phyloP scores from a whole-genome alignment of 108 stramenopile genomes.

The Nitzschia sp. region DNA sequence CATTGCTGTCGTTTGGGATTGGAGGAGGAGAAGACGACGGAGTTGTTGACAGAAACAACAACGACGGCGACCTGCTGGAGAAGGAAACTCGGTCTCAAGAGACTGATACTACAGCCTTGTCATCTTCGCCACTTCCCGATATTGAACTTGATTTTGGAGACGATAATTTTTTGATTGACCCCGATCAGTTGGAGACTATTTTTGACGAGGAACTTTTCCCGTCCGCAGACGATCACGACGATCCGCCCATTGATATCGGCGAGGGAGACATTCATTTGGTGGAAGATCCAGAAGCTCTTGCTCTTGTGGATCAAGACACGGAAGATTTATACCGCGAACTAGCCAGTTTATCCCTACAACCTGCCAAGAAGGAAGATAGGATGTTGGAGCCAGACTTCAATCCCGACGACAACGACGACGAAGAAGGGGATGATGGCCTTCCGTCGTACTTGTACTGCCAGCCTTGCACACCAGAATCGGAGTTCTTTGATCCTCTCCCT shows the following conservation, averaged over 20 bases:
- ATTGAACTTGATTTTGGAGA: slow-evolving; percentile 32
- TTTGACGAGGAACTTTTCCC: slow-evolving; percentile 26
- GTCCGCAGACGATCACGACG: neutral
- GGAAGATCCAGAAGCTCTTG: slow-evolving; percentile 1
- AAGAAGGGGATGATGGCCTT: slow-evolving; percentile 11
- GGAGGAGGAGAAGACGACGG: slow-evolving; percentile 4
- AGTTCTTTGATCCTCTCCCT: slow-evolving; percentile 7
- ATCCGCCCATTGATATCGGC: neutral
- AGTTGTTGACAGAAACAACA: neutral
- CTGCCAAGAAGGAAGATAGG: neutral
- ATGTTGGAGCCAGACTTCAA: neutral
- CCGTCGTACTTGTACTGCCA: slow-evolving; percentile 29
- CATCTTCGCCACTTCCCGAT: slow-evolving; percentile 19
- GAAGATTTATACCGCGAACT: slow-evolving; percentile 28
- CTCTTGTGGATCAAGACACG: slow-evolving; percentile 27
- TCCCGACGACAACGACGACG: neutral
- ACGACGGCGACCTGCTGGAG: neutral
- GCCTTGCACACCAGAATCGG: slow-evolving; percentile 26
- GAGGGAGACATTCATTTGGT: neutral
- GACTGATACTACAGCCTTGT: neutral
- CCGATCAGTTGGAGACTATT: slow-evolving; percentile 18
- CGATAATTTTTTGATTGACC: slow-evolving; percentile 22
- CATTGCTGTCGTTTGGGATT: slow-evolving; percentile 2
- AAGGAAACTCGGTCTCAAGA: slow-evolving; percentile 1
- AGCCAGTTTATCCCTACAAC: slow-evolving; percentile 16